Evolutionary conservation across 306 rosid species (phyloP).

Genomic region (Senna siamea): DNA sequence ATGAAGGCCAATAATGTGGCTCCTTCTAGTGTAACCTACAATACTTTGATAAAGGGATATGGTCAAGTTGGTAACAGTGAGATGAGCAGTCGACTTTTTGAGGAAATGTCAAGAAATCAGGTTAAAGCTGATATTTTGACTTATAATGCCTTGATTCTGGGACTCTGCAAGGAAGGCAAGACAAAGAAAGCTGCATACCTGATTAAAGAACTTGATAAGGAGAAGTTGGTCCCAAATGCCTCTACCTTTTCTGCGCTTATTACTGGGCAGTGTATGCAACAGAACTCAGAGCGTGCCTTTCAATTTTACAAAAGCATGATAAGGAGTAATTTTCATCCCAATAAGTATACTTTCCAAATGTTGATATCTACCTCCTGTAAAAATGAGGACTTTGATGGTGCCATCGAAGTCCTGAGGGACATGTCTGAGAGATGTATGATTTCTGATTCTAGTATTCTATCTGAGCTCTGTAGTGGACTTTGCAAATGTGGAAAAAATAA

Average conservation of each 20-base stretch:
- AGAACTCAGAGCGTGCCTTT: conserved; percentile 70
- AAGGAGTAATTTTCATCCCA: conserved; percentile 64
- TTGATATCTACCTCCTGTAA: conserved; percentile 59
- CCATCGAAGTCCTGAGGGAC: conserved; percentile 65
- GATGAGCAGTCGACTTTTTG: conserved; percentile 62
- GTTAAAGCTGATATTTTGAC: conserved; percentile 76
- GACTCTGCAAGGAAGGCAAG: conserved; percentile 83
- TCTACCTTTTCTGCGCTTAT: conserved; percentile 84
- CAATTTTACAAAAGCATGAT: conserved; percentile 74
- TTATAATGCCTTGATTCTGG: conserved; percentile 80
- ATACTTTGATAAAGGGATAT: conserved; percentile 72
- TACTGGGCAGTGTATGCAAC: conserved; percentile 63
- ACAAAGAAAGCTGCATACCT: conserved; percentile 79
- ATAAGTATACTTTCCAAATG: conserved; percentile 57
- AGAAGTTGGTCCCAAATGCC: conserved; percentile 66
- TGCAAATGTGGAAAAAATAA: conserved; percentile 47
- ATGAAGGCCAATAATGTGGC: conserved; percentile 67
- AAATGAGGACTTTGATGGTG: conserved; percentile 79
- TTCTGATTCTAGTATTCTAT: conserved; percentile 56
- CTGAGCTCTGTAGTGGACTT: conserved; percentile 64
- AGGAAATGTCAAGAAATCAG: conserved; percentile 69
- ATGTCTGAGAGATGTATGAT: conserved; percentile 58
- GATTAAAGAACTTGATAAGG: conserved; percentile 67
- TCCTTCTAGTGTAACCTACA: conserved; percentile 73
- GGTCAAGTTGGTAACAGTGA: conserved; percentile 62